These are phyloP conservation scores for Xenoacremonium recifei DNA, from an alignment of 2,329 filamentous ascomycete species.

Conservation along the genomic window DNA sequence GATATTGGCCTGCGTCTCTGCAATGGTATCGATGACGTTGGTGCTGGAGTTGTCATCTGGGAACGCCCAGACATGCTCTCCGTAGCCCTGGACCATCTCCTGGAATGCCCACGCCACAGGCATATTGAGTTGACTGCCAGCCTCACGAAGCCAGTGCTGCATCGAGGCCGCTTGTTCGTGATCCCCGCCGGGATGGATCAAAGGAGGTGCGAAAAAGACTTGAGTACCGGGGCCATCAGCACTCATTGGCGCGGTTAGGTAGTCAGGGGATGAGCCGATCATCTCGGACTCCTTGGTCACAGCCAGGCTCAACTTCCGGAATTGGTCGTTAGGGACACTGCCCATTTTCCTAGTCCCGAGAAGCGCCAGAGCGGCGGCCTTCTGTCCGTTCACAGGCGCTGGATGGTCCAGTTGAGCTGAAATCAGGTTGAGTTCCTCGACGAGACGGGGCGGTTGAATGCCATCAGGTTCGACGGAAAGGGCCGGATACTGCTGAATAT, in stretches of 20 bases:
- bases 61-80: background rate
- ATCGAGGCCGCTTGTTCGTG: background rate
- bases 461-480: background rate
- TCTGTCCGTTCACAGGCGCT: background rate
- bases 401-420: background rate
- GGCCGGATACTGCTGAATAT: background rate
- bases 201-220: background rate
- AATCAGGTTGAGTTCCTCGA: background rate
- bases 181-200: background rate
- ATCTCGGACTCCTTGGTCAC: background rate
- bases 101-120: constrained; percentile 4
- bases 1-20: constrained; percentile 36
- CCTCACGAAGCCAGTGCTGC: background rate
- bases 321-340: background rate
- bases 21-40: constrained; percentile 30
- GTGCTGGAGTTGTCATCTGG: constrained; percentile 25
- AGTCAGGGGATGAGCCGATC: background rate
- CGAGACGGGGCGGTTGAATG: background rate
- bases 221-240: background rate
- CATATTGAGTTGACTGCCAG: constrained; percentile 1
- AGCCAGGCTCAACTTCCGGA: background rate
- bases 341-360: background rate
- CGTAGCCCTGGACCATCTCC: background rate
- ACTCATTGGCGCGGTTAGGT: background rate
- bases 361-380: background rate